phyloP scores from a whole-genome alignment of 2,329 filamentous ascomycete species.

The Aspergillus piperis region DNA sequence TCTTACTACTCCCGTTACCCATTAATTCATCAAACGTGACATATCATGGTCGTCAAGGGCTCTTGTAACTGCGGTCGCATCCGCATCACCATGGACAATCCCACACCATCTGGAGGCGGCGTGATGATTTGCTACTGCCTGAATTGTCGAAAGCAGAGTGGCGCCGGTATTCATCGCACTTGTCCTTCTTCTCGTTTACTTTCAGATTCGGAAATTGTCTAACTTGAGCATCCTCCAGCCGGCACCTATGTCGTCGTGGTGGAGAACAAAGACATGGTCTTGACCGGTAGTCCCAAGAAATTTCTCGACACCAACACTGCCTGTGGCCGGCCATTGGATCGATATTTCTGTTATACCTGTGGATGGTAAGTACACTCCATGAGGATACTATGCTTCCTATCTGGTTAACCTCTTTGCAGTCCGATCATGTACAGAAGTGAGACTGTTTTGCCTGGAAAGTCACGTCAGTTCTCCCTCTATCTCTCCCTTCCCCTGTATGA shows the following conservation, averaged over 20 bases:
- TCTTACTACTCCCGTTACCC: too few species aligned
- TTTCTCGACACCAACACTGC: background rate
- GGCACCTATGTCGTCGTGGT: background rate
- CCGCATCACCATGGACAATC: background rate
- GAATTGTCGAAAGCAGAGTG: background rate
- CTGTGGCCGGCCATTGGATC: background rate
- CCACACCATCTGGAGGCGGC: background rate
- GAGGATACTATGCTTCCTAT: background rate
- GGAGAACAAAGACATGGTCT: background rate
- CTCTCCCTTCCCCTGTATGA: too few species aligned
- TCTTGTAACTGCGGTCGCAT: background rate
- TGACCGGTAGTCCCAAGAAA: background rate
- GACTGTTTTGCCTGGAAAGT: background rate
- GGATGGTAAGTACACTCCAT: background rate
- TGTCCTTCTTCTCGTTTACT: background rate
- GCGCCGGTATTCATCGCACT: background rate
- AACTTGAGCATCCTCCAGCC: background rate
- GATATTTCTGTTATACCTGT: background rate
- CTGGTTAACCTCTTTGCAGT: background rate
- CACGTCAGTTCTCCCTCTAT: background rate
- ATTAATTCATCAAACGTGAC: too few species aligned
- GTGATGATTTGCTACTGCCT: background rate
- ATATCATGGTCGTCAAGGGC: background rate
- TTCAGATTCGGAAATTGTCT: background rate
- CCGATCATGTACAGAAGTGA: background rate